phyloP scores from a whole-genome alignment of 2,329 filamentous ascomycete species.

The Monosporascus cannonballus region DNA sequence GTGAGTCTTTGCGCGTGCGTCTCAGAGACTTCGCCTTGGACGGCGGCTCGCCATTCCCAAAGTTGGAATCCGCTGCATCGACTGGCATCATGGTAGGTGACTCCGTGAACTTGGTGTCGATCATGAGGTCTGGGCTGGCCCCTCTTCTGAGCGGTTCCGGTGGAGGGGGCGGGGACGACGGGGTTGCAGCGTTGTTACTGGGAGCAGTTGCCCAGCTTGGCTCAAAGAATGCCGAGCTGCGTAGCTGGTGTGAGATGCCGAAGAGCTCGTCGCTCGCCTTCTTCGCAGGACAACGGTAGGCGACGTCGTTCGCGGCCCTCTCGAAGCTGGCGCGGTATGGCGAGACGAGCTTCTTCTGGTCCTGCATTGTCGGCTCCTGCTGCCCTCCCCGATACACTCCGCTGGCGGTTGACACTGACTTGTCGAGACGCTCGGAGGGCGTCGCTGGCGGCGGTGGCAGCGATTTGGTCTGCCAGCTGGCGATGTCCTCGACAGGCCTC shows the following conservation, averaged over 20 bases:
- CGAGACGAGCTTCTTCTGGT: neutral
- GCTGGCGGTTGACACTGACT: too few species aligned
- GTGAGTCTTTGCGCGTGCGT: conserved; percentile 5
- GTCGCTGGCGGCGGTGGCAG: neutral
- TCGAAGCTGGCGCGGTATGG: neutral
- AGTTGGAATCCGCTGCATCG: neutral
- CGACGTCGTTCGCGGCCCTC: neutral
- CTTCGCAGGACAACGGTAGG: neutral
- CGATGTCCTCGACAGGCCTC: conserved; percentile 5
- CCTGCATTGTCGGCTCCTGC: neutral
- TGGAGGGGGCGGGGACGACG: too few species aligned
- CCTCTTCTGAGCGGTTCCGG: neutral
- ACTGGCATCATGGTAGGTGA: neutral
- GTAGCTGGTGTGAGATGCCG: neutral
- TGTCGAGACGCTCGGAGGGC: neutral
- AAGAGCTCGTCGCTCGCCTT: conserved; percentile 7
- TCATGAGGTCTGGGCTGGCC: neutral
- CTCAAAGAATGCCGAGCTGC: conserved; percentile 1
- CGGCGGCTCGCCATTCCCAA: neutral
- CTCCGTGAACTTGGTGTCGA: neutral
- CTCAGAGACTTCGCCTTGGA: neutral
- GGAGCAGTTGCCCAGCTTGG: neutral
- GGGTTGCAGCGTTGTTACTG: too few species aligned
- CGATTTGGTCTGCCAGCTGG: neutral
- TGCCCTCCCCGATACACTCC: neutral